Base-by-base conservation (phyloP, 2,329 filamentous ascomycete genomes). In the Penicillium brevicompactum region DNA sequence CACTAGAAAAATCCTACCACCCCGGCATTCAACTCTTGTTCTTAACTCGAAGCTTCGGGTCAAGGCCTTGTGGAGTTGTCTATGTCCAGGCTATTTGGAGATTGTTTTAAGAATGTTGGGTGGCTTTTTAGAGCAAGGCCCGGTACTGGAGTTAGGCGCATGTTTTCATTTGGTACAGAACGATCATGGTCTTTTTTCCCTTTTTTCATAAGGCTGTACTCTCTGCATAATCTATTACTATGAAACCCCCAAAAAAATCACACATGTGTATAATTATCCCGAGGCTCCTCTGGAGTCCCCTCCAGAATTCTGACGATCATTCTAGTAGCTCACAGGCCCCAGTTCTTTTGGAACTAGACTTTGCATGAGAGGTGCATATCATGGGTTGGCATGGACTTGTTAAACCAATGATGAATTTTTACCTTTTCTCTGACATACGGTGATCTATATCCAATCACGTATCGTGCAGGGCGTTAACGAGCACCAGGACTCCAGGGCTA, bases 1-100 rank as follows among this genome's bases (percentile, higher is more conserved):
- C 49, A 43, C 16, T 49, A 49, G 24, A 49, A 49, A 47, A 53
- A 37, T 24, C 49, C 37, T 43, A 37, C 6, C 16, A 53, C 38
- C n/a, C 14, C n/a, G 34, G 34, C 34, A 49, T 6, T 21, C 9
- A 13, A 11, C 5, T 7, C 13, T 37, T 3, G 11, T 42, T 42
- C 18, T 16, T 38, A 30, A 27, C 44, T 41, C 41, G 44, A 9
- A 11, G 6, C 14, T 27, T 18, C 6, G 22, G 31, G 37, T 14
- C 34, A 44, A 21, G 45, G 18, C n/a, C 22, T 16, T 34, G 18
- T 4, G 51, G 51, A 7, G 6, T 37, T 11, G n/a, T n/a, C 34
- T 7, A 37, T 37, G 34, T 13, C 34, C 34, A 37, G 34, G 34
- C 34, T n/a, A n/a, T 37, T n/a, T 37, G 34, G 34, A n/a, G 34